Conservation (phyloP, 108 stramenopile genomes). For the Cyclotella sp. region DNA sequence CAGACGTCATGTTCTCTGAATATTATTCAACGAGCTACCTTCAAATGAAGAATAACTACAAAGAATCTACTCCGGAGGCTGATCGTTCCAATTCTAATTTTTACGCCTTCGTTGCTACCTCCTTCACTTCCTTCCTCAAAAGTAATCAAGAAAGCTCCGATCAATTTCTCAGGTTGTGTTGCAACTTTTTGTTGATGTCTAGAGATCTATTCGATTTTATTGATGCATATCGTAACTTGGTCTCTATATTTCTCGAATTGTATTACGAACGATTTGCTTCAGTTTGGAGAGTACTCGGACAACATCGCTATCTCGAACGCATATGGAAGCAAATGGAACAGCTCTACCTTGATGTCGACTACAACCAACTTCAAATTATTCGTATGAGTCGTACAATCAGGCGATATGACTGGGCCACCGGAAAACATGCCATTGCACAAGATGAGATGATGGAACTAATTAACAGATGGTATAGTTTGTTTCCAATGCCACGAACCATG, state of each 20-base stretch:
- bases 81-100: background rate
- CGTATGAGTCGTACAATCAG: constrained; percentile 3
- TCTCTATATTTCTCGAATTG: background rate
- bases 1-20: background rate
- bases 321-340: background rate
- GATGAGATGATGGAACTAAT: constrained; percentile 16
- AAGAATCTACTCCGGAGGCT: background rate
- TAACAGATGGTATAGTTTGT: constrained; percentile 3
- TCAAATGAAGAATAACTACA: background rate
- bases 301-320: constrained; percentile 4
- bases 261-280: constrained; percentile 4
- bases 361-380: background rate
- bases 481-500: background rate
- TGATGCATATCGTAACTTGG: constrained; percentile 1
- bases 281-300: constrained; percentile 11
- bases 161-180: background rate
- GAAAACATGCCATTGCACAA: constrained; percentile 4
- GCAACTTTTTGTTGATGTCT: background rate
- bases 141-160: background rate
- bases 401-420: constrained; percentile 1
- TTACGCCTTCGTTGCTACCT: background rate
- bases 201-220: constrained; percentile 11
- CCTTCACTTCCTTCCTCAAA: background rate
- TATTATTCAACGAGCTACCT: background rate
- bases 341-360: background rate